A percentile compares a stretch with the other conserved stretches of the same genome.
These are phyloP conservation scores for Ceratobasidium sp. DNA, from an alignment of 1,284 basidiomycete species.

Conservation along the genomic window DNA sequence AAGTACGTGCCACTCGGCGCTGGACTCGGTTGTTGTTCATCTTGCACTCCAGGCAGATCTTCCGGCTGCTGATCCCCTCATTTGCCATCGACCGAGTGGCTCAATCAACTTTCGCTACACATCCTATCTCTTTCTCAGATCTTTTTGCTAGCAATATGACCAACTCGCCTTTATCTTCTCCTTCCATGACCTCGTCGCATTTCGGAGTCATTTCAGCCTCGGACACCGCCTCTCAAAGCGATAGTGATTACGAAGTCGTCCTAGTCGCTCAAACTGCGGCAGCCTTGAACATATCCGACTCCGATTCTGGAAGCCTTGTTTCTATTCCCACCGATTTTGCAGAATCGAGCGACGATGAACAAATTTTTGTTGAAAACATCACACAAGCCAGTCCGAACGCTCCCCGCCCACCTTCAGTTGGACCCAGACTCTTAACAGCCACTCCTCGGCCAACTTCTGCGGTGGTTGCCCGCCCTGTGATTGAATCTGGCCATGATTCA, in stretches of 20 bases:
- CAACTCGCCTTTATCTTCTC: background rate
- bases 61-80: background rate
- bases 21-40: background rate
- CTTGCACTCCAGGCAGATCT: background rate
- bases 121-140: background rate
- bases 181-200: conserved; percentile 3
- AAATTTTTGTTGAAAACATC: conserved; percentile 25
- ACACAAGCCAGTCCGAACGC: conserved; percentile 18
- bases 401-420: conserved; percentile 23
- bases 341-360: conserved; percentile 35
- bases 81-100: conserved; percentile 20
- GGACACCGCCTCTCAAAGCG: background rate
- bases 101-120: background rate
- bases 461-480: conserved; percentile 10
- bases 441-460: conserved; percentile 6
- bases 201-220: conserved; percentile 28
- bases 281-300: conserved; percentile 2
- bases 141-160: background rate
- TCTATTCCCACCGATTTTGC: conserved; percentile 19
- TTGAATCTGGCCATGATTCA: conserved; percentile 28
- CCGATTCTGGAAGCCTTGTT: conserved; percentile 31
- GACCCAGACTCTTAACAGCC: background rate
- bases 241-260: conserved; percentile 34
- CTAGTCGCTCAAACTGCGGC: conserved; percentile 11
- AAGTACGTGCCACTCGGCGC: background rate